phyloP scores from a whole-genome alignment of 345 rosid species.

The Brassica carinata region DNA sequence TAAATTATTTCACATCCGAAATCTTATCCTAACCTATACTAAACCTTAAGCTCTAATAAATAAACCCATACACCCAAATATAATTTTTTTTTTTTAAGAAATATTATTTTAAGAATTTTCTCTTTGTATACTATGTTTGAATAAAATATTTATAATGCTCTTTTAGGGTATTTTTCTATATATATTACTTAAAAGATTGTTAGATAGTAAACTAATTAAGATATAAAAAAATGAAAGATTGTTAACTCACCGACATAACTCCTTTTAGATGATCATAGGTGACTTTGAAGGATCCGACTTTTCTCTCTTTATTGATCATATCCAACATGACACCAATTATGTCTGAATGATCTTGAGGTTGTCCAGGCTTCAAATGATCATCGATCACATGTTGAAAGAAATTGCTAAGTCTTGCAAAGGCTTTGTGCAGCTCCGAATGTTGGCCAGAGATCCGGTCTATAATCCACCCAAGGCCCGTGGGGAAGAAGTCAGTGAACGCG shows the following conservation, averaged over 20 bases:
- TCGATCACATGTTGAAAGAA: slow-evolving; percentile 31
- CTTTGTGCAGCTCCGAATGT: slow-evolving; percentile 1
- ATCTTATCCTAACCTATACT: too few species aligned
- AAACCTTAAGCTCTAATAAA: too few species aligned
- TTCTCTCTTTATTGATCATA: slow-evolving; percentile 20
- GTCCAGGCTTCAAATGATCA: slow-evolving; percentile 46
- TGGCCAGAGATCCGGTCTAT: slow-evolving; percentile 3
- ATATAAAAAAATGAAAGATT: background rate
- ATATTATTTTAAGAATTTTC: too few species aligned
- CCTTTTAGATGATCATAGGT: background rate
- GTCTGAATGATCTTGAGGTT: slow-evolving; percentile 34
- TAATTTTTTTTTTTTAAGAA: too few species aligned
- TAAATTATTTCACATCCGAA: too few species aligned
- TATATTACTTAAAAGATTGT: background rate
- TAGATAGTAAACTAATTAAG: background rate
- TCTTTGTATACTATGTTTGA: too few species aligned
- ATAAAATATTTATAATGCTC: too few species aligned
- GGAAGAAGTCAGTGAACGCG: background rate
- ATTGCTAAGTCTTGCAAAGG: background rate
- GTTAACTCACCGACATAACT: background rate
- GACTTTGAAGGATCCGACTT: background rate
- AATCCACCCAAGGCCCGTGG: slow-evolving; percentile 5
- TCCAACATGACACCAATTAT: slow-evolving; percentile 49
- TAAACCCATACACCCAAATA: too few species aligned
- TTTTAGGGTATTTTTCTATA: too few species aligned